phyloP scores from a whole-genome alignment of 495 filamentous ascomycete genomes.

The Glutinoglossum americanum region DNA sequence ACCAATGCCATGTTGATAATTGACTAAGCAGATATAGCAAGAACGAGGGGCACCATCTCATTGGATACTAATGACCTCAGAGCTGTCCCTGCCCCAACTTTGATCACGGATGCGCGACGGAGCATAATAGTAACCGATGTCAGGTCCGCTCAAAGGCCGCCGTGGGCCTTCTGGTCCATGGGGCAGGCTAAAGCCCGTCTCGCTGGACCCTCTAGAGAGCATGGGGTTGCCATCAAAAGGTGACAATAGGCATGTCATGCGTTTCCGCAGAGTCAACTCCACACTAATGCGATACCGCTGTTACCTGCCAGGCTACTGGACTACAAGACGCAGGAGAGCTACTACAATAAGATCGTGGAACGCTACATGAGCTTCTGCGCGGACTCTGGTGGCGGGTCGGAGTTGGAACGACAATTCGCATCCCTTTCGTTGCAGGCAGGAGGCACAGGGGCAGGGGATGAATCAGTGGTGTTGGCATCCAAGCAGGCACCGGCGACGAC shows the following conservation, averaged over 20 bases:
- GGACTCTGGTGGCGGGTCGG: conserved; percentile 35
- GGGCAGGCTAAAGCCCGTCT: conserved; percentile 49
- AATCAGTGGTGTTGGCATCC: conserved; percentile 14
- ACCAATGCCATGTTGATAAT: background rate
- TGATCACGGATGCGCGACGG: background rate
- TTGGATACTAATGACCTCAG: background rate
- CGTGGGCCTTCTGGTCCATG: conserved; percentile 32
- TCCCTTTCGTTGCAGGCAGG: conserved; percentile 27
- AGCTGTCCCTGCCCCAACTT: background rate
- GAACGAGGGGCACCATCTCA: background rate
- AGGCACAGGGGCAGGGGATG: conserved; percentile 18
- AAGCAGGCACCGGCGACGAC: conserved; percentile 18
- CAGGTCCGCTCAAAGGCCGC: conserved; percentile 6
- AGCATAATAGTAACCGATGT: background rate
- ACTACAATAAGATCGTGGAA: conserved; percentile 67
- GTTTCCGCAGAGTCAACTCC: background rate
- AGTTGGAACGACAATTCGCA: conserved; percentile 52
- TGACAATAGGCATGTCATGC: conserved; percentile 39
- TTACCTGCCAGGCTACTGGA: conserved; percentile 40
- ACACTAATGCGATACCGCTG: background rate
- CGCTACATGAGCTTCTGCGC: conserved; percentile 79
- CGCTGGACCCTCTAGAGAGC: conserved; percentile 47
- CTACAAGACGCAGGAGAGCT: conserved; percentile 51
- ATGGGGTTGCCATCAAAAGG: conserved; percentile 79
- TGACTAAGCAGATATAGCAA: background rate